Conservation (phyloP, 176 grass and related monocot species). For the Raddia guianensis region DNA sequence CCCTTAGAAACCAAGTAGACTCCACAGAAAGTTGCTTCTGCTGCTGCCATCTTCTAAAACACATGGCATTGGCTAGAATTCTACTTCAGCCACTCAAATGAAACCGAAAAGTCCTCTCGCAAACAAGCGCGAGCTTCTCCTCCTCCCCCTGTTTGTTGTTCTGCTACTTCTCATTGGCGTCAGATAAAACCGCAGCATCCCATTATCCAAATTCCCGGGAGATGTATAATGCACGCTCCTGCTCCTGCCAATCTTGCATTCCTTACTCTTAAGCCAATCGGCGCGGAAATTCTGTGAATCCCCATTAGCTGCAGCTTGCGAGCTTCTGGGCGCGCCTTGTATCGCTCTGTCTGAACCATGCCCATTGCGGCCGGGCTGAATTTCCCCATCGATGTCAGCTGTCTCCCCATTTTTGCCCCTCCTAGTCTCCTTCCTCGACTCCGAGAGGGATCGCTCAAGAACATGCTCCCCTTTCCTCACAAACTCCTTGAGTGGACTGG, state of each 20-base stretch:
- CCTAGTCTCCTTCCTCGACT: conserved; percentile 63
- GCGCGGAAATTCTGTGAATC: conserved; percentile 39
- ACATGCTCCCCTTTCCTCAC: conserved; percentile 64
- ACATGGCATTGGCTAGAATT: conserved; percentile 44
- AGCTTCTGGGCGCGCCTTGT: conserved; percentile 17
- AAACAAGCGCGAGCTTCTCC: conserved; percentile 67
- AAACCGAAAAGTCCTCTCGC: conserved; percentile 74
- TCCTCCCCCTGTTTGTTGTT: conserved; percentile 61
- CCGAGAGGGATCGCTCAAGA: conserved; percentile 74
- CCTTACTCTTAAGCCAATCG: conserved; percentile 64
- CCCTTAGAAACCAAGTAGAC: conserved; percentile 46
- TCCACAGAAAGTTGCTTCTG: conserved; percentile 46
- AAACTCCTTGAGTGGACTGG: conserved; percentile 64
- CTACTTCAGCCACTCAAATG: conserved; percentile 47
- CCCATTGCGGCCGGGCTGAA: conserved; percentile 34
- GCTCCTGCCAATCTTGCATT: conserved; percentile 77
- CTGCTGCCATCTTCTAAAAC: conserved; percentile 63
- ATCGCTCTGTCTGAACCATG: conserved; percentile 40
- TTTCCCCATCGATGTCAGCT: conserved; percentile 35
- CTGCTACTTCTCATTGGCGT: conserved; percentile 86
- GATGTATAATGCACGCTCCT: conserved; percentile 94
- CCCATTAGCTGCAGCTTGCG: conserved; percentile 45
- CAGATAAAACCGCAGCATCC: conserved; percentile 89
- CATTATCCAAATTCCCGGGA: conserved; percentile 83
- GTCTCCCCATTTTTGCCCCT: conserved; percentile 50